Conservation (phyloP, 768 basidiomycete species). For the Lanmaoa pseudosensibilis region DNA sequence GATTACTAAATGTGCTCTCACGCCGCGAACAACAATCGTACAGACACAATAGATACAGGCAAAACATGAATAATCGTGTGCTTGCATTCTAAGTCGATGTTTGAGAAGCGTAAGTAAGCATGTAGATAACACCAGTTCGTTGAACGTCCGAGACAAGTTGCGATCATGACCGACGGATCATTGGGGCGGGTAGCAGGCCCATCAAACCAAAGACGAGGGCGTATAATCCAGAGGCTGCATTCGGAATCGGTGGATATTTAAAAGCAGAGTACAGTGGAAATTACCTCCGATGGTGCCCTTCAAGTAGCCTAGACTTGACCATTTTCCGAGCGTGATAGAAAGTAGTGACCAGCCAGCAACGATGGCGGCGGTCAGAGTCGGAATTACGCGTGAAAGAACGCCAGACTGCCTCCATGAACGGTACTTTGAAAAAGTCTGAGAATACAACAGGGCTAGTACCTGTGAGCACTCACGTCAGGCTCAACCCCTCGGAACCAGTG, state of each 20-base stretch:
- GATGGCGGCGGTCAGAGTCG: slow-evolving; percentile 67
- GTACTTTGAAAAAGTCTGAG: slow-evolving; percentile 47
- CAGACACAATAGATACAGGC: slow-evolving; percentile 19
- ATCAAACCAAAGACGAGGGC: slow-evolving; percentile 71
- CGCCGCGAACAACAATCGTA: slow-evolving; percentile 1
- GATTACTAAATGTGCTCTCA: neutral
- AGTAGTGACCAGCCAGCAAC: slow-evolving; percentile 68
- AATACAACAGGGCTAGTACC: neutral
- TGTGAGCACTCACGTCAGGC: slow-evolving; percentile 56
- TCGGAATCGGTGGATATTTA: slow-evolving; percentile 1
- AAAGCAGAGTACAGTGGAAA: slow-evolving; percentile 1
- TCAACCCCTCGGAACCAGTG: slow-evolving; percentile 68
- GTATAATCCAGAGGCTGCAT: slow-evolving; percentile 65
- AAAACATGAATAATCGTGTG: slow-evolving; percentile 4
- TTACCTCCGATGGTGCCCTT: slow-evolving; percentile 64
- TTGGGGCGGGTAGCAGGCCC: slow-evolving; percentile 68
- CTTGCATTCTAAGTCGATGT: slow-evolving; percentile 10
- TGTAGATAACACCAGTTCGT: neutral
- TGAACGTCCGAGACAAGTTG: slow-evolving; percentile 29
- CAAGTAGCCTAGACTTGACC: slow-evolving; percentile 63
- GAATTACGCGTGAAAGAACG: slow-evolving; percentile 65
- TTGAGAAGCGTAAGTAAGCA: neutral
- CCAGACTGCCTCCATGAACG: slow-evolving; percentile 73
- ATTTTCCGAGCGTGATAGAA: slow-evolving; percentile 62
- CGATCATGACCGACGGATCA: slow-evolving; percentile 45